Conservation (phyloP, 73 alveolate species). For the Stentor coeruleus region DNA sequence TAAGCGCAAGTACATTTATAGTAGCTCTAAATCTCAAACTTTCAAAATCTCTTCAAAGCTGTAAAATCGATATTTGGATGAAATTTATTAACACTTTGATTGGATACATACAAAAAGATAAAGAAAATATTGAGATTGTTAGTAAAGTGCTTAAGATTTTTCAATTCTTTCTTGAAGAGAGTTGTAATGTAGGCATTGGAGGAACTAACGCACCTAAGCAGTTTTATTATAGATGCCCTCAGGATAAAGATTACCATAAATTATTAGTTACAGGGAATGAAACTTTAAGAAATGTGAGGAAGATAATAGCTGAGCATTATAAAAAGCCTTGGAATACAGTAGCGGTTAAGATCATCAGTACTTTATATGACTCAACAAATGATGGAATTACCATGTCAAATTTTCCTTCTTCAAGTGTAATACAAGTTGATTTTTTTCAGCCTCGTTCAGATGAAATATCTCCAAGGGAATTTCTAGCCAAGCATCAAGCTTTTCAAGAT, state of each 20-base stretch:
- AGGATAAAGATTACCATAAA: constrained; percentile 10
- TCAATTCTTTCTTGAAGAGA: background rate
- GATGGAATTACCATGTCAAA: background rate
- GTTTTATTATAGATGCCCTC: background rate
- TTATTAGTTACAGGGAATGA: background rate
- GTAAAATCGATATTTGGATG: background rate
- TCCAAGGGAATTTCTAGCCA: background rate
- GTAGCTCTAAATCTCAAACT: constrained; percentile 1
- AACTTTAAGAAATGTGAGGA: background rate
- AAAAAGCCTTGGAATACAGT: background rate
- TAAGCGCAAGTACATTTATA: background rate
- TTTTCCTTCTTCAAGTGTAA: background rate
- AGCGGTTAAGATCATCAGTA: background rate
- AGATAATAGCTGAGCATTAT: background rate
- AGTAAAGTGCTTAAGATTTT: background rate
- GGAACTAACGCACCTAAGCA: background rate
- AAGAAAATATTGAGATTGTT: background rate
- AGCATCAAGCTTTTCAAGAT: background rate
- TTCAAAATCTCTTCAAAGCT: background rate
- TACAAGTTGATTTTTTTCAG: background rate
- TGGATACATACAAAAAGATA: background rate
- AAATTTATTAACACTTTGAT: background rate
- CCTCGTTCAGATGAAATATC: constrained; percentile 2
- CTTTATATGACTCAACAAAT: background rate
- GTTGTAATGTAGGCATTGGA: background rate